Evolutionary conservation across 768 basidiomycete species (phyloP).

Genomic region (Xerocomellus amylosporus): DNA sequence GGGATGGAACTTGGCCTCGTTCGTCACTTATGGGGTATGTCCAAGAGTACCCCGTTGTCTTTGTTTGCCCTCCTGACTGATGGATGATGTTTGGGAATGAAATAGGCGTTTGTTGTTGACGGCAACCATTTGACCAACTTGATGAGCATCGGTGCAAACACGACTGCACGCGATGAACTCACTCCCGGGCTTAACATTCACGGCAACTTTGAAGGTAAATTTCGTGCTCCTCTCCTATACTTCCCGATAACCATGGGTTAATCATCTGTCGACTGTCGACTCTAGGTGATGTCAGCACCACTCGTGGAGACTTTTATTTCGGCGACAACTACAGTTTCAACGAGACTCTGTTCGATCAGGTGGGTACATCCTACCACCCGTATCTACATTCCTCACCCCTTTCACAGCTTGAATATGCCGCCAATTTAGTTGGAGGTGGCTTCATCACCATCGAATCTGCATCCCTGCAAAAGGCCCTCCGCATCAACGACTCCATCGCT

Average conservation of each 20-base stretch:
- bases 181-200: slow-evolving; percentile 21
- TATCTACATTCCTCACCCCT: neutral
- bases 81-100: neutral
- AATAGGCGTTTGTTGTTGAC: slow-evolving; percentile 24
- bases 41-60: neutral
- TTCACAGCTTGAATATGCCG: slow-evolving; percentile 16
- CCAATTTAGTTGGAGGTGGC: slow-evolving; percentile 18
- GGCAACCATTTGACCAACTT: slow-evolving; percentile 27
- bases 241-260: neutral
- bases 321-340: slow-evolving; percentile 27
- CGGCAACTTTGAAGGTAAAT: slow-evolving; percentile 22
- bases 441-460: slow-evolving; percentile 21
- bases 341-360: slow-evolving; percentile 25
- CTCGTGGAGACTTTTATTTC: slow-evolving; percentile 26
- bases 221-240: neutral
- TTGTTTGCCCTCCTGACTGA: neutral
- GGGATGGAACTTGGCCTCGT: slow-evolving; percentile 20
- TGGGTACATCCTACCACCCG: neutral
- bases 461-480: slow-evolving; percentile 16
- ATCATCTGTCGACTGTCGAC: neutral
- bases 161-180: slow-evolving; percentile 8
- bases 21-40: slow-evolving; percentile 23
- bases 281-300: slow-evolving; percentile 25
- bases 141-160: slow-evolving; percentile 26
- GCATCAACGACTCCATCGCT: slow-evolving; percentile 29